These are phyloP conservation scores for Aspergillus cristatus DNA, from an alignment of 495 filamentous ascomycete species.

Conservation along the genomic window DNA sequence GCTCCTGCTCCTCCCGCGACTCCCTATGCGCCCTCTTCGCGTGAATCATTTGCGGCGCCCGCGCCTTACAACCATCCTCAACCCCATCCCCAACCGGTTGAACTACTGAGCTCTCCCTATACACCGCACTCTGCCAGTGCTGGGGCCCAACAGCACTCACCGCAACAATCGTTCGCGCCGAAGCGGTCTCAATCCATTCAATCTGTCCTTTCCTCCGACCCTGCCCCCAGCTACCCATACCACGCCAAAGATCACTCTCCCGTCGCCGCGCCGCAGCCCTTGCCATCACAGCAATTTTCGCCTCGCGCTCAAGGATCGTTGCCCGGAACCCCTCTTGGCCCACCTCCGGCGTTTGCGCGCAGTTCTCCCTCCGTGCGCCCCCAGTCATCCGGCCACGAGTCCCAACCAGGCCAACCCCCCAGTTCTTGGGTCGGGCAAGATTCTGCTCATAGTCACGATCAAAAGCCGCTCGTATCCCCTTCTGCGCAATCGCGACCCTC, in stretches of 20 bases:
- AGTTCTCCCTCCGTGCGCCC: conserved; percentile 27
- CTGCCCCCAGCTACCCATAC: conserved; percentile 25
- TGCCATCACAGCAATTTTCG: conserved; percentile 31
- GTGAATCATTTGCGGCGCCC: conserved; percentile 29
- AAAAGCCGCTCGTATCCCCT: conserved; percentile 20
- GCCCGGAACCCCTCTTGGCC: conserved; percentile 40
- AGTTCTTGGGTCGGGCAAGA: conserved; percentile 28
- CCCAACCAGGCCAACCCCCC: conserved; percentile 24
- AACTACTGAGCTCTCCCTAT: conserved; percentile 25
- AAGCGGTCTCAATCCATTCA: conserved; percentile 42
- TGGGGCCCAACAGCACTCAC: conserved; percentile 19
- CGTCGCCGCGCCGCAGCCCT: conserved; percentile 25
- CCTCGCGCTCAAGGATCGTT: conserved; percentile 33
- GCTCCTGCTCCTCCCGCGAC: conserved; percentile 18
- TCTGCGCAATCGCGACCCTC: conserved; percentile 17
- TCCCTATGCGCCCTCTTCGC: conserved; percentile 25
- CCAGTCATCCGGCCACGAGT: conserved; percentile 20
- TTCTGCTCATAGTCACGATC: conserved; percentile 13
- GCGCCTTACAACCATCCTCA: conserved; percentile 24
- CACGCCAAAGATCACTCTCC: conserved; percentile 35
- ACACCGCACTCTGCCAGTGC: conserved; percentile 23
- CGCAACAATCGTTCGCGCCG: conserved; percentile 31
- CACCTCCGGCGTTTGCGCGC: conserved; percentile 27
- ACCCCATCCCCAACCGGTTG: conserved; percentile 15
- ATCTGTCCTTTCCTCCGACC: conserved; percentile 32